Base-by-base conservation (phyloP, 176 grass and related monocot genomes). In the Raddia guianensis region DNA sequence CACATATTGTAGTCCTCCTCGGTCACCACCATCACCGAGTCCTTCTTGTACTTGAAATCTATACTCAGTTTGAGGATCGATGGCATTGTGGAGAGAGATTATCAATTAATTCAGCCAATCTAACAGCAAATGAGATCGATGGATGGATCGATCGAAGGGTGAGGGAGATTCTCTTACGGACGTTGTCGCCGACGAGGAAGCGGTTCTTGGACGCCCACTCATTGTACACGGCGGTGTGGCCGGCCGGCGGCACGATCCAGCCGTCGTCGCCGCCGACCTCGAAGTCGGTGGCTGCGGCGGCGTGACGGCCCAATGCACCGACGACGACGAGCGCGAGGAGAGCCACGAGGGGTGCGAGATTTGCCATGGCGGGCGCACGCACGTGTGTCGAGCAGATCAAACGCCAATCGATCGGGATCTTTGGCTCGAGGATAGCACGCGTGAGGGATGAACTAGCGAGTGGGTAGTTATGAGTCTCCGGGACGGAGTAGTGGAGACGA, bases 1-100 rank as follows among this genome's bases (percentile, higher is more conserved):
- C 94, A 97, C 65, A 66, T 87, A 75, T 85, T 66, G 86, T 97
- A 97, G 50, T 91, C 94, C 19, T 89, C 86, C 77, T 91, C 86
- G 9, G 44, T 91, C 76, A 97, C 91, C 71, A 85, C 83, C 88
- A 97, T 85, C 84, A 93, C 89, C 3, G 94, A 97, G 51, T 93
- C 94, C 76, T 89, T 71, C 52, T 87, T 87, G 86, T 97, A 97
- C 77, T 87, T 89, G 77, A 97, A 97, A 80, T 93, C 93, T 97
- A 9, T 7, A 1, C 8, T 44, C 12, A 45, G 48, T 14, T 16
- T 6, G 57, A 62, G 66, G 13, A 71, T 57, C 14, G 3, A 87
- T 37, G 16, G 32, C 50, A 19, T 19, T 6, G 32, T n/a, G 27
- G 13, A 3, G 16, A 63, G 2, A 62, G 21, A 37, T 3, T 34